Base-by-base conservation (phyloP, 176 grass and related monocot genomes). In the Phoenix dactylifera region DNA sequence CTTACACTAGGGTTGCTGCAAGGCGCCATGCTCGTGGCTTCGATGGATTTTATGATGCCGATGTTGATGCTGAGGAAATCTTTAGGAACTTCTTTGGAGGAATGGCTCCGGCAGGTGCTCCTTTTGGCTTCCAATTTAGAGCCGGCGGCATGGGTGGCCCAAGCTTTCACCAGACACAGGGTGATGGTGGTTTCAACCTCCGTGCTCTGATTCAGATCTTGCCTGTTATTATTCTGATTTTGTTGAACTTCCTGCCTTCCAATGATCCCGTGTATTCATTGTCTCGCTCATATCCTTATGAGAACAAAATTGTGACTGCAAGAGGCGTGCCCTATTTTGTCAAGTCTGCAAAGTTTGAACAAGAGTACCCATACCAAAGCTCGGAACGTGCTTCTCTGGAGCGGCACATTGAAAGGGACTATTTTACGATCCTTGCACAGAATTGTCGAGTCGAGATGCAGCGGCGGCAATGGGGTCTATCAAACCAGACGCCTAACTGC, bases 51-150 rank as follows among this genome's bases (percentile, higher is more conserved):
- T 84, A 90, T 0, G 79, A 92, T 54, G 84, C 83, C 25, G 84
- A 98, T 22, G 76, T 98, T 52, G 93, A 98, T 54, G 84, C 93
- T 3, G 84, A 98, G 64, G 93, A 98, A 71, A 92, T 98, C 74
- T 98, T 98, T 66, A 89, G 94, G 68, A 89, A 81, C 70, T 98
- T 98, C 79, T 98, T 78, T 73, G 94, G 94, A 9, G 76, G 76
- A 56, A 85, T 85, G 84, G 79, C 87, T 4, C 88, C 87, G 48
- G 84, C 88, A 1, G 62, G 65, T 24, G 74, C 83, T 48, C 78
- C 82, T 9, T 90, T 75, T 49, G 77, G 92, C 22, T 98, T 86
- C 44, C 87, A 88, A 66, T 88, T 83, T 60, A 78, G 85, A 52
- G 86, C 87, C 48, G 82, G 81, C 0, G 69, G 86, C 4, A 80